Evolutionary conservation across 805 yeast genomes (phyloP).

Genomic region (Suhomyces sp.): DNA sequence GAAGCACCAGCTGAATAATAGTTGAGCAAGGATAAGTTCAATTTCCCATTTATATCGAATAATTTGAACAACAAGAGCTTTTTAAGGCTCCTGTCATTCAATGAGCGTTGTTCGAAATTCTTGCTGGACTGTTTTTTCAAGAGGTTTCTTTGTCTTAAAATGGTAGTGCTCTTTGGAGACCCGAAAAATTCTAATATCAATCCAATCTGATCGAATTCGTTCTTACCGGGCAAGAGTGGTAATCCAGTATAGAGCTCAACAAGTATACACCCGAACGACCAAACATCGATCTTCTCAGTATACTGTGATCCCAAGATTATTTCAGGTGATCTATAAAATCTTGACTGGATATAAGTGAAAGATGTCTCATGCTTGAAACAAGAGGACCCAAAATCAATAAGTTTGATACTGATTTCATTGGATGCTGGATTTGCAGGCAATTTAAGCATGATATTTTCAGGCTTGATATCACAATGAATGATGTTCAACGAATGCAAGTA

Average conservation of each 20-base stretch:
- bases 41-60: slow-evolving; percentile 39
- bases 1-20: too few species aligned
- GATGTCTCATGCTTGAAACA: slow-evolving; percentile 45
- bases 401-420: slow-evolving; percentile 50
- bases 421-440: slow-evolving; percentile 31
- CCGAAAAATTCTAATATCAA: slow-evolving; percentile 47
- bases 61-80: slow-evolving; percentile 37
- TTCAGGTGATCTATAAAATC: slow-evolving; percentile 81
- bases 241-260: slow-evolving; percentile 37
- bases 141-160: slow-evolving; percentile 39
- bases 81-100: slow-evolving; percentile 33
- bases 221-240: slow-evolving; percentile 48
- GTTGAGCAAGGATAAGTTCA: slow-evolving; percentile 35
- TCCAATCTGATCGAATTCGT: slow-evolving; percentile 49
- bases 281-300: slow-evolving; percentile 48
- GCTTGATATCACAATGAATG: slow-evolving; percentile 85
- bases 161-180: slow-evolving; percentile 41
- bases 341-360: slow-evolving; percentile 56
- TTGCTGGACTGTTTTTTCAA: slow-evolving; percentile 20
- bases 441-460: slow-evolving; percentile 72
- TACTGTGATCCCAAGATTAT: slow-evolving; percentile 65
- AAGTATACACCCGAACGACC: slow-evolving; percentile 49
- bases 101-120: slow-evolving; percentile 6
- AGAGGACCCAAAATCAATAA: slow-evolving; percentile 81
- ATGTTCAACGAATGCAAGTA: slow-evolving; percentile 56